These are phyloP conservation scores for Synchytrium microbalum DNA, from an alignment of 371 early-diverging fungal genomes.

Conservation along the genomic window DNA sequence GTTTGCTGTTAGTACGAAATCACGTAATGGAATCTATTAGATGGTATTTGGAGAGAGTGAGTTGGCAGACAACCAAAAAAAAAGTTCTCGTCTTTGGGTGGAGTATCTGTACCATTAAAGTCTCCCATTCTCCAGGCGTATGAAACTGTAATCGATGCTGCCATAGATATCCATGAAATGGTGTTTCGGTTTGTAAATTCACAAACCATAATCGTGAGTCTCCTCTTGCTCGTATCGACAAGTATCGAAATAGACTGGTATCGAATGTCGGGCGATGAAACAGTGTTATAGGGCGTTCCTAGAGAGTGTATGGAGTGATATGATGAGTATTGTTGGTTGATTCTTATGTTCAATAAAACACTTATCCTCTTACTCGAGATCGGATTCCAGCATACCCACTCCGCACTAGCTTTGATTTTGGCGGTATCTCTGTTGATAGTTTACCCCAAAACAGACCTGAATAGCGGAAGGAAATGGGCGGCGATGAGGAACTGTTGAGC, in stretches of 20 bases:
- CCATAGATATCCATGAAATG: constrained; percentile 74
- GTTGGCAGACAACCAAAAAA: not conserved
- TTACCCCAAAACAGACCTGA: constrained; percentile 70
- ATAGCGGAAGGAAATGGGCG: not conserved
- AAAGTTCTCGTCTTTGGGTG: not conserved
- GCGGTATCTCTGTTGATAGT: constrained; percentile 68
- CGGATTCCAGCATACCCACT: constrained; percentile 88
- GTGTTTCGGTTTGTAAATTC: constrained; percentile 77
- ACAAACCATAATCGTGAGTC: constrained; percentile 76
- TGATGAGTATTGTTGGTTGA: not conserved
- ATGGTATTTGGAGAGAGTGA: not conserved
- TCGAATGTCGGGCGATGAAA: constrained; percentile 81
- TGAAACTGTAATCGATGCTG: constrained; percentile 84
- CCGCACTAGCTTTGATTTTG: constrained; percentile 57
- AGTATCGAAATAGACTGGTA: constrained; percentile 72
- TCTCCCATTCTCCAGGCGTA: constrained; percentile 86
- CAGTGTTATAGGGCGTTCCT: constrained; percentile 50
- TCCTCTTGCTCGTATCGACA: constrained; percentile 70
- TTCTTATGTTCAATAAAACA: not conserved
- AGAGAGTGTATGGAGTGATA: not conserved
- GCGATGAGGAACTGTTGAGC: not conserved
- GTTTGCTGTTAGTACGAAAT: constrained; percentile 84
- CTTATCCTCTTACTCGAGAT: constrained; percentile 66
- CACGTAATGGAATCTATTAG: constrained; percentile 74
- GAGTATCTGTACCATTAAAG: constrained; percentile 55